Evolutionary conservation across 2,329 filamentous ascomycete species (phyloP).

Genomic region (Cordyceps tenuipes): DNA sequence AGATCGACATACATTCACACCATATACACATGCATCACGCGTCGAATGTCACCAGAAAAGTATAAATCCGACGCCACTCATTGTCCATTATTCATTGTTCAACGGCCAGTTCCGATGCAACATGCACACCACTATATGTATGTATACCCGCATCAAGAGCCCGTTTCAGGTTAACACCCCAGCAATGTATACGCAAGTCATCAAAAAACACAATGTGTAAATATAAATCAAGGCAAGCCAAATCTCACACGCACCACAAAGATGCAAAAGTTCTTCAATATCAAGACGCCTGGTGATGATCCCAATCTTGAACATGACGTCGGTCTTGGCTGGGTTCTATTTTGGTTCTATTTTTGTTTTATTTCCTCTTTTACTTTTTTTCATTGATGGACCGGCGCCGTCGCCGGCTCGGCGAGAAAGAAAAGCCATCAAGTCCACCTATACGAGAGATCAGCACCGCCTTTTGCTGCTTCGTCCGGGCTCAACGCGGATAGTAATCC

Average conservation of each 20-base stretch:
- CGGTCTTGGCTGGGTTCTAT: neutral
- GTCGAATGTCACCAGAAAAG: too few relatives aligned
- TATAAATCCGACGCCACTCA: too few relatives aligned
- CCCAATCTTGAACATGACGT: neutral
- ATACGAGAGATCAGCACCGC: slow-evolving; percentile 3
- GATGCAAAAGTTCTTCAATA: neutral
- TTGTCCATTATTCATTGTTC: too few relatives aligned
- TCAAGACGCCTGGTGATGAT: neutral
- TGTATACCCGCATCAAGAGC: too few relatives aligned
- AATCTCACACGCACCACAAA: neutral
- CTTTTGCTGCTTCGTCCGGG: neutral
- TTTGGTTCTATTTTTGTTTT: too few relatives aligned
- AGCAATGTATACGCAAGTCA: too few relatives aligned
- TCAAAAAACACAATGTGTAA: too few relatives aligned
- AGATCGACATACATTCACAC: too few relatives aligned
- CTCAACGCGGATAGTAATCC: neutral
- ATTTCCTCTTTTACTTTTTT: neutral
- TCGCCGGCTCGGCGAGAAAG: neutral
- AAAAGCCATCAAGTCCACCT: neutral
- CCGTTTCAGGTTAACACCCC: too few relatives aligned
- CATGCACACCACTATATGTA: too few relatives aligned
- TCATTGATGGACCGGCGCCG: neutral
- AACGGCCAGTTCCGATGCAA: too few relatives aligned
- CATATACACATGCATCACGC: too few relatives aligned
- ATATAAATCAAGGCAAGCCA: neutral